Evolutionary conservation across 306 rosid genomes (phyloP).

Genomic region (Prunus salicina): DNA sequence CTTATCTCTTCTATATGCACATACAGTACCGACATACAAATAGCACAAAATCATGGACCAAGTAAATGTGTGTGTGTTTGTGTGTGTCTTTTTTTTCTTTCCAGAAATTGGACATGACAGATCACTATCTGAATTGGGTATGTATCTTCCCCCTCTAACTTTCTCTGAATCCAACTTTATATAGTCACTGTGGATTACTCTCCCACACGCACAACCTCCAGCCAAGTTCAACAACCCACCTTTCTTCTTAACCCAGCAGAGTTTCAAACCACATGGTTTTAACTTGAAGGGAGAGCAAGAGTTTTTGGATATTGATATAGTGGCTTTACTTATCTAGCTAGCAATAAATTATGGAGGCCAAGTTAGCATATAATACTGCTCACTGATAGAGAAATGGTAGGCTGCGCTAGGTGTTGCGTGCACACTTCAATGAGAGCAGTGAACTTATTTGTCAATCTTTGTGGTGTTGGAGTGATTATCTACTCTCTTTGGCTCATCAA

Average conservation of each 20-base stretch:
- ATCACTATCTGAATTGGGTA: no score
- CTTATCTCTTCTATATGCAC: no score
- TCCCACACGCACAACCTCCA: neutral
- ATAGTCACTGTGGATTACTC: no score
- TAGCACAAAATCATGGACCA: no score
- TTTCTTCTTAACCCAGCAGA: neutral
- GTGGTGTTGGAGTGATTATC: conserved; percentile 40
- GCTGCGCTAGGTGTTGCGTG: conserved; percentile 32
- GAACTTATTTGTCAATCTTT: conserved; percentile 28
- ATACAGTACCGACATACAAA: no score
- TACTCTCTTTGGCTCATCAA: conserved; percentile 54
- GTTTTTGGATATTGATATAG: neutral
- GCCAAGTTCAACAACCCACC: neutral
- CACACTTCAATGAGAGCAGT: conserved; percentile 23
- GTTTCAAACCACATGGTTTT: neutral
- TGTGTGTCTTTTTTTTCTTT: no score
- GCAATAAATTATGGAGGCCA: neutral
- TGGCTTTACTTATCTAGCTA: neutral
- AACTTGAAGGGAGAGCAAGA: neutral
- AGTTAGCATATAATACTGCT: neutral
- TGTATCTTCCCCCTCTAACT: no score
- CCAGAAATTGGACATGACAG: no score
- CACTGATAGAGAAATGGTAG: conserved; percentile 22
- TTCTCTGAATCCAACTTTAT: no score
- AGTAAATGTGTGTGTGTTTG: no score